Conservation (phyloP, 768 basidiomycete genomes). For the Neoboletus brunneissimus region DNA sequence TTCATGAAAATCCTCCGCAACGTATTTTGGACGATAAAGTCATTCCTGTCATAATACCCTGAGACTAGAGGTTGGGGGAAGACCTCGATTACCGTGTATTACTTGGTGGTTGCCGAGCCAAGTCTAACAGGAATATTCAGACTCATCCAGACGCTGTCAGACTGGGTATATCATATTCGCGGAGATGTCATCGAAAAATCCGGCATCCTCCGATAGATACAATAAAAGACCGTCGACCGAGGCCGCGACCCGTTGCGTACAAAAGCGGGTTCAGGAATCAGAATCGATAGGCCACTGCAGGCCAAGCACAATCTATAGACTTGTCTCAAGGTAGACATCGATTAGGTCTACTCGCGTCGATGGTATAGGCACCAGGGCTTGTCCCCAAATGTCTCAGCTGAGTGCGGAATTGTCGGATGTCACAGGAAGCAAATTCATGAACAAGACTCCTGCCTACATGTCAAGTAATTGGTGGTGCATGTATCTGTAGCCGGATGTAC, state of each 20-base stretch:
- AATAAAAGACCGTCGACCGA: neutral
- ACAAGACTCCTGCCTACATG: neutral
- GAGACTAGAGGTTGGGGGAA: neutral
- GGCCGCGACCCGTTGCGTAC: neutral
- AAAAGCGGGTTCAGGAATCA: neutral
- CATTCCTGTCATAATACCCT: neutral
- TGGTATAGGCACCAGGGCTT: slow-evolving; percentile 1
- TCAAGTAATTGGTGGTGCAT: neutral
- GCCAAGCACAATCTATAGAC: neutral
- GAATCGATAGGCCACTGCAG: neutral
- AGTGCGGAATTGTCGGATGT: slow-evolving; percentile 1
- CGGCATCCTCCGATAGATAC: slow-evolving; percentile 7
- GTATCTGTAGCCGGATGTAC: neutral
- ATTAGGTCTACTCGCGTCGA: neutral
- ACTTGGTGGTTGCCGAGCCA: neutral
- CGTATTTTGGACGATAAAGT: neutral
- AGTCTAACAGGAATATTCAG: neutral
- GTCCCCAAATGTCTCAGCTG: slow-evolving; percentile 10
- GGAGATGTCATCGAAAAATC: neutral
- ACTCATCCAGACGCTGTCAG: neutral
- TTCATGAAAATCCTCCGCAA: neutral
- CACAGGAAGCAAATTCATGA: slow-evolving; percentile 3
- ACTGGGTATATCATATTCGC: slow-evolving; percentile 3
- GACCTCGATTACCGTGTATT: neutral
- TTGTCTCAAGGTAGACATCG: neutral